phyloP scores from a whole-genome alignment of 352 stramenopile species.

The Peronospora destructor region DNA sequence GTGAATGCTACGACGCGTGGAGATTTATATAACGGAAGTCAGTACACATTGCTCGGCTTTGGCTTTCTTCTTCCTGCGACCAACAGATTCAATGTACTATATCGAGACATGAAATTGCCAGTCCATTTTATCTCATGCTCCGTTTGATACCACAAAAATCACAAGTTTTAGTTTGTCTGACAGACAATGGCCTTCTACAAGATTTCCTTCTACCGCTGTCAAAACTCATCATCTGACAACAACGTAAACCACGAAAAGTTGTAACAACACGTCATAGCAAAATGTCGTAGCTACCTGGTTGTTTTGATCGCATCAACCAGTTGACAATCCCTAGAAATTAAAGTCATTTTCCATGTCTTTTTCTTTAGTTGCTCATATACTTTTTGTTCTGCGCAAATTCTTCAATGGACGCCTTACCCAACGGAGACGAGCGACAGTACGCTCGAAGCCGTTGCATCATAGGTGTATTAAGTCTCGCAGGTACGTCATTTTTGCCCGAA shows the following conservation, averaged over 20 bases:
- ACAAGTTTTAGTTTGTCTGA: conserved; percentile 42
- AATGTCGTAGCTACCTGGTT: background rate
- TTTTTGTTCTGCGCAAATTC: too few relatives aligned
- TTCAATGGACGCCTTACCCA: too few relatives aligned
- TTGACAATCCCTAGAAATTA: too few relatives aligned
- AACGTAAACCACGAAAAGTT: background rate
- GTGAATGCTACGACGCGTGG: conserved; percentile 28
- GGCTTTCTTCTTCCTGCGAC: conserved; percentile 47
- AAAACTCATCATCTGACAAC: conserved; percentile 2
- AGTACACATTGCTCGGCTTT: conserved; percentile 52
- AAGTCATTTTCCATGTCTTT: conserved; percentile 90
- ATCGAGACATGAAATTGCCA: conserved; percentile 45
- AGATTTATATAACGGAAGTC: conserved; percentile 42
- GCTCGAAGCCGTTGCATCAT: too few relatives aligned
- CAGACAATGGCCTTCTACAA: conserved; percentile 41
- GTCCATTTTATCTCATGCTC: conserved; percentile 48
- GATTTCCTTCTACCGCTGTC: conserved; percentile 49
- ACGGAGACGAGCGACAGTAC: too few relatives aligned
- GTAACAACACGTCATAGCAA: background rate
- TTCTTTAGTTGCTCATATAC: too few relatives aligned
- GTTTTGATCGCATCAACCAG: too few relatives aligned
- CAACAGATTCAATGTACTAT: conserved; percentile 50
- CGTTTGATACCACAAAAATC: conserved; percentile 44
- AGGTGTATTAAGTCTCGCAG: too few relatives aligned
- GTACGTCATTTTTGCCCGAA: too few relatives aligned